Evolutionary conservation across 163 green algal species (phyloP), one percentile per base, ranked within the genome.

Genomic region (Coccomyxa subellipsoidea): DNA sequence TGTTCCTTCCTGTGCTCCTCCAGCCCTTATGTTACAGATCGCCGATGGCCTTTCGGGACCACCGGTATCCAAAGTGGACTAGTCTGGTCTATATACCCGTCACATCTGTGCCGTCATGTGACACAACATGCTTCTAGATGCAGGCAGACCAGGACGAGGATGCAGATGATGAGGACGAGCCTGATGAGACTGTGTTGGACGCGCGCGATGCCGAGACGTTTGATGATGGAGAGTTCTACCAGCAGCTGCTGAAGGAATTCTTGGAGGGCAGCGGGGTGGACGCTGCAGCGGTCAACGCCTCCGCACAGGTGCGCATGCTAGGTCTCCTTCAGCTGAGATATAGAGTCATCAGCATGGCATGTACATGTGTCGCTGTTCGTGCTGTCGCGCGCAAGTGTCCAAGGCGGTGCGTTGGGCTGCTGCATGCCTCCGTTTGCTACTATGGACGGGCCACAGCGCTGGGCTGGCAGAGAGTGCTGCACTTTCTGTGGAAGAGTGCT

Each of bases 221-320:
- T 78, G 93, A 98, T 59, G 95, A 98, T 82, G 81, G 78, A 15
- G 94, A 98, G 77, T 98, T 98, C 78, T 99, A 98, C 77, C 88
- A 95, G 79, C 91, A 95, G 81, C 88, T 98, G 79, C 89, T 98
- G 15, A 94, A 94, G 77, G 96, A 99, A 87, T 96, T 98, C 70
- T 77, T 98, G 18, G 91, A 94, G 59, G 80, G 79, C 39, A 84
- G 27, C 70, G 70, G 40, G 12, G 38, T n/a, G 36, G 82, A n/a
- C 21, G 53, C 29, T 25, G 12, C 40, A 25, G 3, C 25, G 7
- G 36, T 34, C 18, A 27, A 69, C 29, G n/a, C 29, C 66, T 35
- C n/a, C 27, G n/a, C 12, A 9, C 66, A 73, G 66, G 66, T 73
- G 66, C 2, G 66, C 66, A 35, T 37, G 21, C 4, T 54, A n/a